These are phyloP conservation scores for Backusella liffmaniae DNA, from an alignment of 192 early-diverging fungal species.

Conservation along the genomic window DNA sequence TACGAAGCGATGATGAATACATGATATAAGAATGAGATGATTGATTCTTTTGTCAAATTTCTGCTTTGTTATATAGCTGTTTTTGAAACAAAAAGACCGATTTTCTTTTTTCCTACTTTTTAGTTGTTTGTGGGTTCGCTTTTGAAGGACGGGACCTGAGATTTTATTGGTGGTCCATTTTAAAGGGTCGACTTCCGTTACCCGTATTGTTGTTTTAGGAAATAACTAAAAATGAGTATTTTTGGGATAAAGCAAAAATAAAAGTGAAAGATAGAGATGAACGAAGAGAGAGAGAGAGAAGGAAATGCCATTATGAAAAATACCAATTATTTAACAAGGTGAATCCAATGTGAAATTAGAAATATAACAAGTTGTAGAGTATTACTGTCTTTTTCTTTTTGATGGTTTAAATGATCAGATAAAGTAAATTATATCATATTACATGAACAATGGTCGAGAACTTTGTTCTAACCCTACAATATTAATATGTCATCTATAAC, in stretches of 20 bases:
- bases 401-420: too few relatives aligned
- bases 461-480: not conserved
- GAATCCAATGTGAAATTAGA: too few relatives aligned
- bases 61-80: not conserved
- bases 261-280: not conserved
- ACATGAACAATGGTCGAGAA: not conserved
- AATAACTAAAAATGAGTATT: not conserved
- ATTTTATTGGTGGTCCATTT: constrained; percentile 5
- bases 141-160: not conserved
- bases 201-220: not conserved
- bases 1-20: not conserved
- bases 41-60: not conserved
- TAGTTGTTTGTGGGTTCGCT: not conserved
- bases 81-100: constrained; percentile 12
- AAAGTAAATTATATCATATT: too few relatives aligned
- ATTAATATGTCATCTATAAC: not conserved
- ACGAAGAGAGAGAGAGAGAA: not conserved
- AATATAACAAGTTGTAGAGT: too few relatives aligned
- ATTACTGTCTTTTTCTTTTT: too few relatives aligned
- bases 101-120: not conserved
- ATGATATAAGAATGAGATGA: not conserved
- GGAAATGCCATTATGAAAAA: not conserved
- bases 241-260: not conserved
- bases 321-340: too few relatives aligned
- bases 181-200: not conserved